Conservation (phyloP, 192 early-diverging fungal species). For the Chytriomyces hyalinus region DNA sequence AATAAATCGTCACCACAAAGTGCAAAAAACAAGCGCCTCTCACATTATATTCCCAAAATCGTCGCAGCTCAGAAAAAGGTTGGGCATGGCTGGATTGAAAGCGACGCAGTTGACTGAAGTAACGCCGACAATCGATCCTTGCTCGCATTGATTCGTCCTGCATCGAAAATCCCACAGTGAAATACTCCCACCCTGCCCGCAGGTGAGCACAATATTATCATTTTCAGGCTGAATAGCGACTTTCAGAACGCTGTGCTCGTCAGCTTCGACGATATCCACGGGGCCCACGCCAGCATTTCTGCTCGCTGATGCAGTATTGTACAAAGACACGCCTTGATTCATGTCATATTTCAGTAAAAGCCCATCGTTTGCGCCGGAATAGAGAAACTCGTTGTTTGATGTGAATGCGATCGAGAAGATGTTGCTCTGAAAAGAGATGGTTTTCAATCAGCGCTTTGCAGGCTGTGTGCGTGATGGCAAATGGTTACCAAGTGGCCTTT, state of each 20-base stretch:
- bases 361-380: slow-evolving; percentile 36
- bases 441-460: not conserved
- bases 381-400: not conserved
- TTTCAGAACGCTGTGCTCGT: slow-evolving; percentile 27
- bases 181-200: slow-evolving; percentile 15
- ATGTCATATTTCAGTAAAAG: slow-evolving; percentile 10
- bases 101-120: not conserved
- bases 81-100: slow-evolving; percentile 31
- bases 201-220: slow-evolving; percentile 16
- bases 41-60: slow-evolving; percentile 27
- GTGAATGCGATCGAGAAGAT: slow-evolving; percentile 34
- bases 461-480: not conserved
- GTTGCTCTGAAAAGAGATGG: slow-evolving; percentile 13
- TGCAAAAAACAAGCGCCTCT: not conserved
- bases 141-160: not conserved
- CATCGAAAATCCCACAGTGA: slow-evolving; percentile 26
- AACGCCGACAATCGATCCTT: not conserved
- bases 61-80: slow-evolving; percentile 13
- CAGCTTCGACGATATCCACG: not conserved
- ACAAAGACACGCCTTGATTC: not conserved
- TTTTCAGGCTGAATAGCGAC: slow-evolving; percentile 26
- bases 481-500: not conserved
- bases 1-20: not conserved
- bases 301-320: not conserved
- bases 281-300: not conserved